Conservation (phyloP, 2,329 filamentous ascomycete species). For the Malbranchea cinnamomea region DNA sequence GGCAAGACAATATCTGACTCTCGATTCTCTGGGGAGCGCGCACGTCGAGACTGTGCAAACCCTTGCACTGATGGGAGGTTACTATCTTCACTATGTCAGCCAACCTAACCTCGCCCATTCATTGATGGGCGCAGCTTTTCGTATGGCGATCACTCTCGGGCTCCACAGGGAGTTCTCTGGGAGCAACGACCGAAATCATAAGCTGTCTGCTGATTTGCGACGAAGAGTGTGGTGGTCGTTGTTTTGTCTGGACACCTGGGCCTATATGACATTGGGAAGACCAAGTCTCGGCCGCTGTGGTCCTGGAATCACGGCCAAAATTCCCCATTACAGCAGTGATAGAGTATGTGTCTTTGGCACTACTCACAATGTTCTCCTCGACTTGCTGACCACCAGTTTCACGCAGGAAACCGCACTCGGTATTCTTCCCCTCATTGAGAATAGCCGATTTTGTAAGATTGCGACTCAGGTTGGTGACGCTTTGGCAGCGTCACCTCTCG, state of each 20-base stretch:
- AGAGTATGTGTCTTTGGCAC: conserved; percentile 14
- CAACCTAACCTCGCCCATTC: conserved; percentile 63
- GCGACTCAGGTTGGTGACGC: conserved; percentile 64
- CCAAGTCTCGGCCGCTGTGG: conserved; percentile 55
- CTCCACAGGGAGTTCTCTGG: conserved; percentile 50
- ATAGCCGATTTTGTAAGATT: conserved; percentile 66
- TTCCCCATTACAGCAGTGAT: conserved; percentile 37
- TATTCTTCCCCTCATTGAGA: conserved; percentile 57
- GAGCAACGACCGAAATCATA: conserved; percentile 30
- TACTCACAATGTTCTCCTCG: conserved; percentile 9
- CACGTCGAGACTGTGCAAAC: conserved; percentile 62
- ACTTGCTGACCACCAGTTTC: conserved; percentile 20
- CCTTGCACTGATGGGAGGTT: conserved; percentile 55
- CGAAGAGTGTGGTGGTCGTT: conserved; percentile 61
- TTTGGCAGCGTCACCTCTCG: conserved; percentile 52
- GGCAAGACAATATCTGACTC: conserved; percentile 49
- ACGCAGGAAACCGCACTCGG: conserved; percentile 44
- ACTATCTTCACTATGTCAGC: conserved; percentile 66
- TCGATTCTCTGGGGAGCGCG: conserved; percentile 54
- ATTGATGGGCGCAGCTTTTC: conserved; percentile 53
- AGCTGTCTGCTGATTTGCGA: conserved; percentile 44
- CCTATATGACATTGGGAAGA: conserved; percentile 53
- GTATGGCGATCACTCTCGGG: conserved; percentile 61
- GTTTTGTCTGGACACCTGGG: conserved; percentile 62
- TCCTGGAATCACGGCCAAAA: conserved; percentile 50